A percentile compares a stretch with the other conserved stretches of the same genome.
Evolutionary conservation across 768 basidiomycete species (phyloP).

Genomic region (Pleurotus tuoliensis): DNA sequence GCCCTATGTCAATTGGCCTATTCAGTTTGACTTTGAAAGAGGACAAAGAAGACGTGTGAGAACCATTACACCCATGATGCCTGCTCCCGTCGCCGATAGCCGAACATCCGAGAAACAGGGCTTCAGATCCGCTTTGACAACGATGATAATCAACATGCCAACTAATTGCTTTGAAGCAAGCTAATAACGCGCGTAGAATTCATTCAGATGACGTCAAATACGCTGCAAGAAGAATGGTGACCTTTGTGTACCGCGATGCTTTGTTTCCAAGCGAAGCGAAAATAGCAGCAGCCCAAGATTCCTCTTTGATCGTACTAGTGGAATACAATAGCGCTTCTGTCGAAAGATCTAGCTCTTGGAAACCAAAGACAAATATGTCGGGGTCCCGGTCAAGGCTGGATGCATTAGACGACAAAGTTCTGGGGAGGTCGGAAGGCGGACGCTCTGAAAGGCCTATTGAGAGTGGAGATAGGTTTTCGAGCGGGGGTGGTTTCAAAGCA

Average conservation of each 20-base stretch:
- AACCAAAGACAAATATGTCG: constrained; percentile 71
- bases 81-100: constrained; percentile 57
- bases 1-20: constrained; percentile 40
- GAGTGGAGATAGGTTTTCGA: constrained; percentile 32
- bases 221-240: constrained; percentile 17
- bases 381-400: constrained; percentile 35
- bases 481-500: constrained; percentile 21
- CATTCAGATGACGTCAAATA: neutral
- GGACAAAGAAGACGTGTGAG: constrained; percentile 10
- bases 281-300: constrained; percentile 66
- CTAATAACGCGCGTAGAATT: constrained; percentile 27
- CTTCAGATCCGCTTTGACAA: constrained; percentile 53
- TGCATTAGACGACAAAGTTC: neutral
- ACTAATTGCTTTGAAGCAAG: constrained; percentile 76
- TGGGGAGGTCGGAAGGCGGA: neutral
- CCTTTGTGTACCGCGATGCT: constrained; percentile 63
- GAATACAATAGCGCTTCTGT: constrained; percentile 76
- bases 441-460: constrained; percentile 23
- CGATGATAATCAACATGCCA: constrained; percentile 71
- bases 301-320: constrained; percentile 57
- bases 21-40: neutral
- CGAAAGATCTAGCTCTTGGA: constrained; percentile 80
- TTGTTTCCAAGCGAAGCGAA: constrained; percentile 72
- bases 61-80: constrained; percentile 79
- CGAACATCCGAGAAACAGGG: constrained; percentile 50